A percentile compares a stretch with the other conserved stretches of the same genome.
Conservation (phyloP, 1,284 basidiomycete genomes). For the Puccinia coronata region DNA sequence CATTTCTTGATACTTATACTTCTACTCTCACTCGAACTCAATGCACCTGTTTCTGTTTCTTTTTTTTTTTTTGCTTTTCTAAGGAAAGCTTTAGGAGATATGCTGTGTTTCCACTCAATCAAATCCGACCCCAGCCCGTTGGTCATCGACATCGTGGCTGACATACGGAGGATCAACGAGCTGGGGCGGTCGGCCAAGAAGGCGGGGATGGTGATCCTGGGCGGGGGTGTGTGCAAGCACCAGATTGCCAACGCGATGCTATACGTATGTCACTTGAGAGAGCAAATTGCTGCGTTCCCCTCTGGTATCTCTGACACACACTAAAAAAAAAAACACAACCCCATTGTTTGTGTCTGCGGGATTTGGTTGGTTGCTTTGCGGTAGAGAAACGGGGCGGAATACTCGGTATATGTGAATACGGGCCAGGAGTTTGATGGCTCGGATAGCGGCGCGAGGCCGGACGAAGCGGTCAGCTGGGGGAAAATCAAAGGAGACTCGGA, state of each 20-base stretch:
- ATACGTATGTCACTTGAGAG: no score
- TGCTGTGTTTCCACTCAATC: constrained; percentile 60
- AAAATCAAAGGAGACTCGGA: constrained; percentile 58
- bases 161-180: constrained; percentile 58
- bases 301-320: no score
- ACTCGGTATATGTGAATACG: constrained; percentile 59
- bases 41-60: no score
- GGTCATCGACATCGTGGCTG: constrained; percentile 57
- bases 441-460: constrained; percentile 58
- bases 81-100: constrained; percentile 56
- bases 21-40: neutral
- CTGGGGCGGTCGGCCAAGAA: constrained; percentile 58
- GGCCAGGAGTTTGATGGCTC: constrained; percentile 59
- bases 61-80: constrained; percentile 31
- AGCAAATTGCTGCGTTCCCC: no score
- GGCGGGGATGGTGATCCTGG: constrained; percentile 59
- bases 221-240: constrained; percentile 59
- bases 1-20: no score
- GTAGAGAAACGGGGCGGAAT: constrained; percentile 58
- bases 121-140: constrained; percentile 56
- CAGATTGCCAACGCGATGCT: constrained; percentile 60
- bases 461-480: constrained; percentile 59
- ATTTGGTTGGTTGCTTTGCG: neutral
- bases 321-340: no score
- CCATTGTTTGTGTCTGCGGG: neutral